These are phyloP conservation scores for Ganoderma lingzhi DNA, from an alignment of 1,284 basidiomycete species.

Conservation along the genomic window DNA sequence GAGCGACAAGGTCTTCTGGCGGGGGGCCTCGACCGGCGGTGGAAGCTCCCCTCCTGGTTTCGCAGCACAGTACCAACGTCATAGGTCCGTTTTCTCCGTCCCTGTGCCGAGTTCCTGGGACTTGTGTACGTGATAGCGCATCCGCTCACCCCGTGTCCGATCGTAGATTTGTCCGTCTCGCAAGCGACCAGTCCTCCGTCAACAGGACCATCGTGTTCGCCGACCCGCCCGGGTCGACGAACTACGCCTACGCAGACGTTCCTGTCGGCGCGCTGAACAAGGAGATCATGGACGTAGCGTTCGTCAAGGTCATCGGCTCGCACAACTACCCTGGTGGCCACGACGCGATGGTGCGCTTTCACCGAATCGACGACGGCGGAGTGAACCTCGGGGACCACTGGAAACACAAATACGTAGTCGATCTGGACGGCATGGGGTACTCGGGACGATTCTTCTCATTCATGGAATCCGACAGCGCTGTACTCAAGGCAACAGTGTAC, in stretches of 20 bases:
- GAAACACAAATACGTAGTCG: slow-evolving; percentile 92
- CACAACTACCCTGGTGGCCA: slow-evolving; percentile 85
- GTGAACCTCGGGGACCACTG: slow-evolving; percentile 88
- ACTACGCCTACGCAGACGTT: slow-evolving; percentile 68
- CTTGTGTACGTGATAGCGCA: neutral
- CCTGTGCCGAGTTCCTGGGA: slow-evolving; percentile 7
- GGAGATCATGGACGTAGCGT: slow-evolving; percentile 90
- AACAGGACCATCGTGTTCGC: slow-evolving; percentile 82
- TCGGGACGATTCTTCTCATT: slow-evolving; percentile 89
- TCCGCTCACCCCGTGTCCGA: slow-evolving; percentile 4
- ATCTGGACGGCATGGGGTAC: slow-evolving; percentile 96
- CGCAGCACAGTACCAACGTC: slow-evolving; percentile 86
- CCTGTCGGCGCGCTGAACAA: slow-evolving; percentile 74
- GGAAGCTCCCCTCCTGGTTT: slow-evolving; percentile 90
- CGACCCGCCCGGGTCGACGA: slow-evolving; percentile 69
- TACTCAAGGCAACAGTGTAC: slow-evolving; percentile 90
- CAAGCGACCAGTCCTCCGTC: slow-evolving; percentile 63
- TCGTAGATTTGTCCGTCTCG: slow-evolving; percentile 79
- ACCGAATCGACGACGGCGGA: slow-evolving; percentile 80
- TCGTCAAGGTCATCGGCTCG: slow-evolving; percentile 79
- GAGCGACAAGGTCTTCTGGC: slow-evolving; percentile 79
- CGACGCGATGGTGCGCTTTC: slow-evolving; percentile 67
- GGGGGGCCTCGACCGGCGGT: slow-evolving; percentile 93
- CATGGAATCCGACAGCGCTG: slow-evolving; percentile 87
- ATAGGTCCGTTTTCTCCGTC: slow-evolving; percentile 60